Evolutionary conservation across 2,329 filamentous ascomycete species (phyloP).

Genomic region (Trichoderma atroviride): DNA sequence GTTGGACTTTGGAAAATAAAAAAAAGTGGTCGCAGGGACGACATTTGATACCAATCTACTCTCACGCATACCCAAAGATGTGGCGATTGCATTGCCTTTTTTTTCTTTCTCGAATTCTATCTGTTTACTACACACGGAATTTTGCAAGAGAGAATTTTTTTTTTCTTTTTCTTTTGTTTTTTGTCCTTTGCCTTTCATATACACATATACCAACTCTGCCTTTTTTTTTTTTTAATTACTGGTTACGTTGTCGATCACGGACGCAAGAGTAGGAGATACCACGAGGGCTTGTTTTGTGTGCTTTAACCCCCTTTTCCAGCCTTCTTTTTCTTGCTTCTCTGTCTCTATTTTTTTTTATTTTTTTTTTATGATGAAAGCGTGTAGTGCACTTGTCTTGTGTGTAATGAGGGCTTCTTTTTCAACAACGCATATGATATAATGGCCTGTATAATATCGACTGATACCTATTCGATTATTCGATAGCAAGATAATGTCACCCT

Average conservation of each 20-base stretch:
- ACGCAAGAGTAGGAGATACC: constrained; percentile 29
- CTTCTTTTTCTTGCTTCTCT: neutral
- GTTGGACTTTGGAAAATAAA: constrained; percentile 12
- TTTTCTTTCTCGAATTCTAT: neutral
- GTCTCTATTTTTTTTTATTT: neutral
- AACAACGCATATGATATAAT: constrained; percentile 2
- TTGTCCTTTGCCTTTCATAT: neutral
- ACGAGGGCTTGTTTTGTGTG: constrained; percentile 1
- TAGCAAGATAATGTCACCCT: neutral
- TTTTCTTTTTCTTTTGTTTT: neutral
- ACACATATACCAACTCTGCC: constrained; percentile 17
- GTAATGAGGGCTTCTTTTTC: neutral
- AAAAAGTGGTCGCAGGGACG: constrained; percentile 18
- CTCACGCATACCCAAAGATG: constrained; percentile 19
- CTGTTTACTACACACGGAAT: neutral
- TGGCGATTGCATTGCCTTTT: constrained; percentile 4
- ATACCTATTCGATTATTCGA: neutral
- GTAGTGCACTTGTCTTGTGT: neutral
- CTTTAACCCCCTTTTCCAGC: neutral
- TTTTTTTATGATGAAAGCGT: neutral
- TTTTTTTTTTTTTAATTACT: constrained; percentile 4
- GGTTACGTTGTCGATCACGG: constrained; percentile 24
- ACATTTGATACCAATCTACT: constrained; percentile 23
- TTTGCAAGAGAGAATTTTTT: neutral
- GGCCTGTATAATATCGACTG: neutral